Evolutionary conservation across 768 basidiomycete species (phyloP).

Genomic region (Pulveroboletus sp.): DNA sequence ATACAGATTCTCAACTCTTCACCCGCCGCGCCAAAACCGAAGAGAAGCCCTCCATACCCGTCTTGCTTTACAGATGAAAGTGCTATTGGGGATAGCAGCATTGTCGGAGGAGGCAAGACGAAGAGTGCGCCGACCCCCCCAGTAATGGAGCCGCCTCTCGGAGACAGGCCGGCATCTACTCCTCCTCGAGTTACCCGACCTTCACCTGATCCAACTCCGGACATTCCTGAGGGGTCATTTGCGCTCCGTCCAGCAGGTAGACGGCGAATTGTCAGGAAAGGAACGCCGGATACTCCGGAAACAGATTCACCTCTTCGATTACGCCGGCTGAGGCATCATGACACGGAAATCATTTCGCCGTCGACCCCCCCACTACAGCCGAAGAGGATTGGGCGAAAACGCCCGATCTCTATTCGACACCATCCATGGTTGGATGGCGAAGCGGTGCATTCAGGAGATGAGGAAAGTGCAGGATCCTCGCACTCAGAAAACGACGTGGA

Average conservation of each 20-base stretch:
- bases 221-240: slow-evolving; percentile 42
- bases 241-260: slow-evolving; percentile 41
- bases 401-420: slow-evolving; percentile 33
- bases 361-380: slow-evolving; percentile 21
- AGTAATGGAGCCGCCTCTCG: slow-evolving; percentile 7
- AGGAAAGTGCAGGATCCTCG: slow-evolving; percentile 62
- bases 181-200: slow-evolving; percentile 25
- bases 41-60: slow-evolving; percentile 1
- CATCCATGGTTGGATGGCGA: slow-evolving; percentile 62
- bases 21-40: slow-evolving; percentile 28
- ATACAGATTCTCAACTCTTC: slow-evolving; percentile 55
- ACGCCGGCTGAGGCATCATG: slow-evolving; percentile 25
- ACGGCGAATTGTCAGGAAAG: slow-evolving; percentile 15
- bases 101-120: slow-evolving; percentile 21
- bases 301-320: slow-evolving; percentile 31
- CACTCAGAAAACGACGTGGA: slow-evolving; percentile 51
- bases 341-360: slow-evolving; percentile 23
- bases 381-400: slow-evolving; percentile 22
- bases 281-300: slow-evolving; percentile 21
- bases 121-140: slow-evolving; percentile 11
- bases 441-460: slow-evolving; percentile 80
- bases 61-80: slow-evolving; percentile 18
- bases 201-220: slow-evolving; percentile 19
- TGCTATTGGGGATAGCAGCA: slow-evolving; percentile 7
- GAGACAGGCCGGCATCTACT: slow-evolving; percentile 34